phyloP scores from a whole-genome alignment of 192 early-diverging fungal species.

The Phlyctochytrium planicorne region DNA sequence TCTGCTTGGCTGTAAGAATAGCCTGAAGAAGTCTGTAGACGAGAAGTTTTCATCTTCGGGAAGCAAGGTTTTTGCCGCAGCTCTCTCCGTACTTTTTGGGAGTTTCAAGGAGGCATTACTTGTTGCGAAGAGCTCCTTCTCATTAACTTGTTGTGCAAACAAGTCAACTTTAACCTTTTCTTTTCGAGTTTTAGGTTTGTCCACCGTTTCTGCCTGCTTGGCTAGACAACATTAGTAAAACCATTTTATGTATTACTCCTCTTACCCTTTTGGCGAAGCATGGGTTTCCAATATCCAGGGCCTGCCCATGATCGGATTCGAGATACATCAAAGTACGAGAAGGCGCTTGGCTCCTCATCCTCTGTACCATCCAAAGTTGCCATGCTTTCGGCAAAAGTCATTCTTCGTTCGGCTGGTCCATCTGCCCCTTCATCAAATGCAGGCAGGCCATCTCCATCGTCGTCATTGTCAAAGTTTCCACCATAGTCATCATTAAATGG shows the following conservation, averaged over 20 bases:
- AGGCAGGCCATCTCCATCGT: slow-evolving; percentile 8
- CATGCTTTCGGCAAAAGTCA: slow-evolving; percentile 10
- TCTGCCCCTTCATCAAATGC: background rate
- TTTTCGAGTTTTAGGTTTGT: background rate
- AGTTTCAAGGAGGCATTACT: slow-evolving; percentile 54
- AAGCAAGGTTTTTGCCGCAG: slow-evolving; percentile 57
- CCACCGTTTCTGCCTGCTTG: too few relatives aligned
- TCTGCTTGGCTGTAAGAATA: slow-evolving; percentile 44
- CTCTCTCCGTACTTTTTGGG: slow-evolving; percentile 53
- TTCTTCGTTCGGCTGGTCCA: background rate
- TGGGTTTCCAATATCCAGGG: slow-evolving; percentile 81
- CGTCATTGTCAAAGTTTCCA: slow-evolving; percentile 10
- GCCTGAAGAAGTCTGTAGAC: slow-evolving; percentile 60
- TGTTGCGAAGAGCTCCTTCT: slow-evolving; percentile 67
- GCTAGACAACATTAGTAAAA: too few relatives aligned
- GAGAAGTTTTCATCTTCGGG: slow-evolving; percentile 83
- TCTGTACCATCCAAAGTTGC: slow-evolving; percentile 10
- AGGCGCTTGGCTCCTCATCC: slow-evolving; percentile 55
- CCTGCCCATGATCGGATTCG: slow-evolving; percentile 88
- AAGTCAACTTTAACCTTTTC: slow-evolving; percentile 23
- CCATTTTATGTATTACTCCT: too few relatives aligned
- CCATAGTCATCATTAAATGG: slow-evolving; percentile 9
- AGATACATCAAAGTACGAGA: slow-evolving; percentile 85
- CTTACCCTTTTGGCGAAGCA: background rate
- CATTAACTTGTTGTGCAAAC: slow-evolving; percentile 1